These are phyloP conservation scores for Microthyrium microscopicum DNA, from an alignment of 2,329 filamentous ascomycete genomes.

Conservation along the genomic window DNA sequence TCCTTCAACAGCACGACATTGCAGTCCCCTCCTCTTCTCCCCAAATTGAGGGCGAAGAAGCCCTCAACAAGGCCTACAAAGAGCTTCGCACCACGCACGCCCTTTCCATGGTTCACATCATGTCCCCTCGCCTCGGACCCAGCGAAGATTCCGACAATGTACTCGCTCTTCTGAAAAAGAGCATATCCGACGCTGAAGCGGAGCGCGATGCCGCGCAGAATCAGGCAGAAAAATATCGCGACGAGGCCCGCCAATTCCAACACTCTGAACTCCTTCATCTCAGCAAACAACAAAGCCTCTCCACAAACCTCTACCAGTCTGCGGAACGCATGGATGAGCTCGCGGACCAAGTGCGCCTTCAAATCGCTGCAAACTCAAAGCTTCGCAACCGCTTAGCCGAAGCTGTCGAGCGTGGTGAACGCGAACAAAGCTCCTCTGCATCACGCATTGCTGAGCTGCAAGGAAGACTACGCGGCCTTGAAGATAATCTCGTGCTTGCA, in stretches of 20 bases:
- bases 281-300: conserved; percentile 45
- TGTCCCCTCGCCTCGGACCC: conserved; percentile 34
- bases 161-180: conserved; percentile 48
- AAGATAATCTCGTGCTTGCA: conserved; percentile 67
- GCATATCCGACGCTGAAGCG: conserved; percentile 50
- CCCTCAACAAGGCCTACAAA: conserved; percentile 56
- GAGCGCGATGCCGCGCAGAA: conserved; percentile 57
- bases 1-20: conserved; percentile 73
- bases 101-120: conserved; percentile 48
- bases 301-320: conserved; percentile 54
- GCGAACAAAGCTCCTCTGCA: conserved; percentile 64
- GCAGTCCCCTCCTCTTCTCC: conserved; percentile 45
- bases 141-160: conserved; percentile 39
- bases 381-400: conserved; percentile 62
- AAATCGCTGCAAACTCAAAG: conserved; percentile 60
- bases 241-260: conserved; percentile 42
- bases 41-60: conserved; percentile 20
- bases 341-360: conserved; percentile 59
- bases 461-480: conserved; percentile 59
- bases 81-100: conserved; percentile 58
- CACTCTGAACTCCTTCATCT: conserved; percentile 38
- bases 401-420: conserved; percentile 69
- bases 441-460: conserved; percentile 74
- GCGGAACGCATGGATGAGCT: conserved; percentile 66
- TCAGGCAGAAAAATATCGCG: conserved; percentile 44